Evolutionary conservation across 2,329 filamentous ascomycete species (phyloP), one percentile per base, ranked within the genome.

Genomic region (Chaetomium globosum): DNA sequence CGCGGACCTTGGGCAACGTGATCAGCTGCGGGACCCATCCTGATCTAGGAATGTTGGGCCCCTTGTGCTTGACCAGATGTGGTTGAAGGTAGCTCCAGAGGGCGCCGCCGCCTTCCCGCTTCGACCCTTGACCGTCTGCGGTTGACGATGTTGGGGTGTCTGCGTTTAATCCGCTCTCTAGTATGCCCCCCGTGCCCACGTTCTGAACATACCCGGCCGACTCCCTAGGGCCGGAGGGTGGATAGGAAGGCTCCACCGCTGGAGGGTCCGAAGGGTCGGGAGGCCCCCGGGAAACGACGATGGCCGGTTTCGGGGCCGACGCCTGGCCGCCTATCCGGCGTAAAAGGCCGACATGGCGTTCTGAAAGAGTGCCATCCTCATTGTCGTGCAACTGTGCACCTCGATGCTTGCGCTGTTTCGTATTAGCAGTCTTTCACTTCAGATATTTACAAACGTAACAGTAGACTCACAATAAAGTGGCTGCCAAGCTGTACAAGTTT

Each of bases 81-180:
- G 71, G 71, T 59, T 65, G 48, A 4, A 76, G 48, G 57, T 75
- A 75, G 2, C 66, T 26, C 76, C 76, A 77, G 36, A 73, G 55
- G 12, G 28, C 63, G 16, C 58, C 51, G 26, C 65, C 48, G 23
- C 61, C 36, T 28, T 65, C 43, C 12, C n/a, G 48, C 6, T 39
- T 28, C 16, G 26, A 13, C 5, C 31, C 43, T 49, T 52, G 4
- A 6, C 48, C 52, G n/a, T n/a, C 53, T n/a, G 39, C 16, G 33
- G 19, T 31, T 5, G 7, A 33, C 16, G 16, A 43, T n/a, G 16
- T 7, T 33, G 36, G 23, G 12, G 23, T 43, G 13, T 26, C 13
- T 28, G 19, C 23, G 51, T 16, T 10, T n/a, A 9, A 30, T 19
- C 19, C 55, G 19, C 6, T 28, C 12, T 53, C 49, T n/a, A 26